Conservation (phyloP, 306 rosid species). For the Cyamopsis tetragonoloba region DNA sequence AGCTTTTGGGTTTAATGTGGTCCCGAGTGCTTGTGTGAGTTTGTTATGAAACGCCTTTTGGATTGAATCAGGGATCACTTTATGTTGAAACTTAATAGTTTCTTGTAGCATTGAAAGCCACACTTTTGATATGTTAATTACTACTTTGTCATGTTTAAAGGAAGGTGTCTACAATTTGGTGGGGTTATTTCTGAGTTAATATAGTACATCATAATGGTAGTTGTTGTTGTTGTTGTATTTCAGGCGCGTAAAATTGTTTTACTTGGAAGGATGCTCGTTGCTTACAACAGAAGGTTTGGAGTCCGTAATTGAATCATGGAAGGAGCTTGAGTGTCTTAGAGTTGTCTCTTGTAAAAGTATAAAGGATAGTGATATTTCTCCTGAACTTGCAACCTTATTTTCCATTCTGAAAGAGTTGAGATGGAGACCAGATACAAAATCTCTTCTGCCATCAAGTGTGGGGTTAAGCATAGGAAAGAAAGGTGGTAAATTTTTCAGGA, state of each 20-base stretch:
- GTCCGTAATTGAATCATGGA: conserved; percentile 61
- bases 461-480: conserved; percentile 68
- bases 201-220: not conserved
- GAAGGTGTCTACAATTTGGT: not conserved
- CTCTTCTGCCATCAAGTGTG: conserved; percentile 50
- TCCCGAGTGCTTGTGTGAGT: not conserved
- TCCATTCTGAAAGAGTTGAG: conserved; percentile 65
- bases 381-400: conserved; percentile 56
- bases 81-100: not conserved
- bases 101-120: not conserved
- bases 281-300: conserved; percentile 76
- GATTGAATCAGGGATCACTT: not conserved
- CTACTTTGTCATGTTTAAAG: not conserved
- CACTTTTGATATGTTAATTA: not conserved
- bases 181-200: not conserved
- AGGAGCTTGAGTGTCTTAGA: conserved; percentile 64
- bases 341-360: conserved; percentile 76
- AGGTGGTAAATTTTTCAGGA: conserved; percentile 72
- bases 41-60: not conserved
- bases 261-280: conserved; percentile 77
- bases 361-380: conserved; percentile 66
- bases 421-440: conserved; percentile 77
- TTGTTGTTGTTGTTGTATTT: conserved; percentile 11
- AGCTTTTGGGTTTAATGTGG: not conserved
- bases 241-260: conserved; percentile 71